Base-by-base conservation (phyloP, 2,329 filamentous ascomycete genomes). In the Paecilomyces fulvus region DNA sequence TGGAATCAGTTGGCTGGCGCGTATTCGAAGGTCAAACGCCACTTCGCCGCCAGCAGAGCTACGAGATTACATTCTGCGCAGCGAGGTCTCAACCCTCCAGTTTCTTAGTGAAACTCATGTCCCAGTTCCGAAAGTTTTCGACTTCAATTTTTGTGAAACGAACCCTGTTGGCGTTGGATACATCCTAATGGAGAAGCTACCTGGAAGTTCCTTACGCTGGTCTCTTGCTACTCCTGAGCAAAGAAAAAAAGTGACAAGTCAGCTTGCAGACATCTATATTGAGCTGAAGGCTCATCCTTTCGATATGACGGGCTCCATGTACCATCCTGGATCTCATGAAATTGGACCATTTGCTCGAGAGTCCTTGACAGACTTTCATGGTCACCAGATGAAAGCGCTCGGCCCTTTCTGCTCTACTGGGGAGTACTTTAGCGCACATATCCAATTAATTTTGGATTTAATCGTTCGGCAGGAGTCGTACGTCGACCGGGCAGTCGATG, bases 131-230 rank as follows among this genome's bases (percentile, higher is more conserved):
- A 70, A 64, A 53, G 67, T 77, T 1, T 68, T 70, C 54, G 72
- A 76, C 46, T 75, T 68, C 52, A 64, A 63, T n/a, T 57, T 72
- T 9, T 66, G 67, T 33, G 59, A 63, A 25, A n/a, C 52, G 3
- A 74, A 75, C 57, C 60, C 64, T 21, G 65, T 77, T 12, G 72
- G 74, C 12, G 69, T 73, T 53, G 66, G 69, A 2, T 77, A 72
- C 57, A 76, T 78, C 51, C 65, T 77, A 7, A 74, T 76, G 67
- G 71, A 77, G 46, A 78, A 76, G 57, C 55, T 78, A 28, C 65
- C 67, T 5, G 73, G 74, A 7, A 72, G 61, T 30, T 69, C 72
- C 30, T 58, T 77, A n/a, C 61, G 63, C 33, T 76, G 70, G 71
- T 61, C 64, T n/a, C 30, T 65, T 50, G 60, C 71, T n/a, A 68